Base-by-base conservation (phyloP, 2,329 filamentous ascomycete species). In the Aureobasidium sp. region DNA sequence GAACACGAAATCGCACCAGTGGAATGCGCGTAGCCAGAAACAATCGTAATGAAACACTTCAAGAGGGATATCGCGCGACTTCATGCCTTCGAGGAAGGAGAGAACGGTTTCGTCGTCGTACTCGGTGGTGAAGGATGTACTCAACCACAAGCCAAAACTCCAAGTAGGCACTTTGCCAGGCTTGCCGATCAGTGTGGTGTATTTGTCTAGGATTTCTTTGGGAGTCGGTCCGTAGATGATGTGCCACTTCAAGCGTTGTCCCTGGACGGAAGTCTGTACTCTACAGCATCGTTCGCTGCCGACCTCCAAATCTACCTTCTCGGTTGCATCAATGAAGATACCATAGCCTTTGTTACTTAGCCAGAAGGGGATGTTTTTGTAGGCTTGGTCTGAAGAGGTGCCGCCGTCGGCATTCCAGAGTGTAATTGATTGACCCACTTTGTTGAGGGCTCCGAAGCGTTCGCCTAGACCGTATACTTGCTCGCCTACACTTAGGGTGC, bases 61-160 rank as follows among this genome's bases (percentile, higher is more conserved):
- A 1, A 90, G 79, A 0, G 85, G 84, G 16, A 86, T 87, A 49
- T 83, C 80, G 2, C 85, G 81, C 53, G 81, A 76, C 64, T 79
- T 81, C 83, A 90, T 89, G 11, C 86, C 86, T 66, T 88, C 82
- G 27, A 90, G 79, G 72, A 90, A 90, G 10, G 79, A 78, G 49
- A 78, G 83, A 30, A 90, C 87, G 0, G 87, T 90, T 25, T 79
- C 71, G 72, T 90, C 87, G 65, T 88, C 85, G 69, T 90, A 90
- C 65, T 83, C 83, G 3, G 87, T 90, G 2, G 86, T 89, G 73
- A 90, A 90, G 64, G 84, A 87, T 15, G 88, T 92, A 61, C 85
- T 90, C 25, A 91, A 78, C 88, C 88, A 91, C 9, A 91, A 78
- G 1, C 88, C 88, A 65, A 86, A 91, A 65, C 86, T 89, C 89